Evolutionary conservation across 768 basidiomycete genomes (phyloP), one percentile per base, ranked within the genome.

Genomic region (Punctularia strigosozonata): DNA sequence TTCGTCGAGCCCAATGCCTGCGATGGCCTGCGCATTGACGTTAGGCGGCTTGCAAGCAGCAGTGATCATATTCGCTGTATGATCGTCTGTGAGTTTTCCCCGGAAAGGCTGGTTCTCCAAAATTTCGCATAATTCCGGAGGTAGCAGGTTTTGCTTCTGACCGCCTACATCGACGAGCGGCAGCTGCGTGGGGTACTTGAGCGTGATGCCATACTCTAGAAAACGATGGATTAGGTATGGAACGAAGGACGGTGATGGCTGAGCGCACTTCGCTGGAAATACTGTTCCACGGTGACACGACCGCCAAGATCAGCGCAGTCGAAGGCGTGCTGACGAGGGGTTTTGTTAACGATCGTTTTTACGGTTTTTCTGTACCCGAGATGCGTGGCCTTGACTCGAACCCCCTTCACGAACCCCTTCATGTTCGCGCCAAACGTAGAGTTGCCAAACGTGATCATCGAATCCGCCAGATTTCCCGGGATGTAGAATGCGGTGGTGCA

Each of bases 341-440:
- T 66, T 15, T 57, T 34, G 18, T 62, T 60, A 10, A 64, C 62
- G 12, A 82, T 52, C 2, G 55, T 55, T 53, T 79, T 80, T 42
- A 89, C 67, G 0, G 77, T 75, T 59, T 85, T 88, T 51, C 63
- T 73, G 49, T 85, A 80, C n/a, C 75, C 74, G 12, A 89, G 64
- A 56, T 88, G 84, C 2, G 55, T 67, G 1, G 83, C 74, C 52
- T 64, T 66, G 34, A 89, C 61, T 26, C 86, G 64, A 2, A 87
- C 67, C 6, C 80, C 71, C 43, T 66, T 74, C 28, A 72, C 77
- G 46, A 85, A 88, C 0, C 58, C 71, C n/a, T 62, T 63, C 24
- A 66, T 51, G 19, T 75, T 69, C 3, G 74, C 82, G 10, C 76
- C 75, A 44, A 73, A 78, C 43, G 70, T 75, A 4, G 68, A 64